A percentile compares a stretch with the other conserved stretches of the same genome.
These are phyloP conservation scores for Musa troglodytarum DNA, from an alignment of 176 grass and related monocot genomes.

Conservation along the genomic window DNA sequence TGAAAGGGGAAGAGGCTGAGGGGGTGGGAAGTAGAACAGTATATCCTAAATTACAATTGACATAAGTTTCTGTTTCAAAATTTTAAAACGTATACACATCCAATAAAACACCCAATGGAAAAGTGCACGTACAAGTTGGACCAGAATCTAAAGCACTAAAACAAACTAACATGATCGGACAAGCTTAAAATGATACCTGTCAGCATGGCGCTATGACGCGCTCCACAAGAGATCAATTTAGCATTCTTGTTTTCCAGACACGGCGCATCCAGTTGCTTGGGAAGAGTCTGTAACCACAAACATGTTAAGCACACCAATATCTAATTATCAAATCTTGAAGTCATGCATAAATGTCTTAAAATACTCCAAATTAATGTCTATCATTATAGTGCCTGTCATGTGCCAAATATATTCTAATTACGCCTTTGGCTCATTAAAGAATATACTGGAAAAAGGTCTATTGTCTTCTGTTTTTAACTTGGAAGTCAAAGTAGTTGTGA, in stretches of 20 bases:
- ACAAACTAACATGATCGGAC: not conserved
- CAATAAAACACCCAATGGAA: too few species aligned
- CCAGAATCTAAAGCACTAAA: not conserved
- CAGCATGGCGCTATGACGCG: slow-evolving; percentile 91
- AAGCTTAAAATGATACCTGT: slow-evolving; percentile 46
- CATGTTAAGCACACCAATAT: not conserved
- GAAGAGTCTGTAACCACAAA: slow-evolving; percentile 50
- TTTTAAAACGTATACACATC: not conserved
- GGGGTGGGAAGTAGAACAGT: too few species aligned
- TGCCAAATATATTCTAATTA: too few species aligned
- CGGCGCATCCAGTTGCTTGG: slow-evolving; percentile 72
- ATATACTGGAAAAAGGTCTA: not conserved
- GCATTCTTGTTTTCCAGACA: slow-evolving; percentile 91
- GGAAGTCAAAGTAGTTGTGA: not conserved
- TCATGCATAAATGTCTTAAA: not conserved
- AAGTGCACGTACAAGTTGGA: too few species aligned
- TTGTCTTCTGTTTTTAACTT: too few species aligned
- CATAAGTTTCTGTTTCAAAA: not conserved
- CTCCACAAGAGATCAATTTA: slow-evolving; percentile 82
- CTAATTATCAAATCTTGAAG: not conserved
- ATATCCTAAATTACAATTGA: too few species aligned
- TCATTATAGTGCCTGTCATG: too few species aligned
- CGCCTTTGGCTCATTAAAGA: not conserved
- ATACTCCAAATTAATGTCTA: too few species aligned
- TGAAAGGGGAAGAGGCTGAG: too few species aligned